Evolutionary conservation across 225 moss, liverwort and hornwort species (phyloP), one percentile per base, ranked within the genome.

Genomic region (Pseudisothecium myosuroides): DNA sequence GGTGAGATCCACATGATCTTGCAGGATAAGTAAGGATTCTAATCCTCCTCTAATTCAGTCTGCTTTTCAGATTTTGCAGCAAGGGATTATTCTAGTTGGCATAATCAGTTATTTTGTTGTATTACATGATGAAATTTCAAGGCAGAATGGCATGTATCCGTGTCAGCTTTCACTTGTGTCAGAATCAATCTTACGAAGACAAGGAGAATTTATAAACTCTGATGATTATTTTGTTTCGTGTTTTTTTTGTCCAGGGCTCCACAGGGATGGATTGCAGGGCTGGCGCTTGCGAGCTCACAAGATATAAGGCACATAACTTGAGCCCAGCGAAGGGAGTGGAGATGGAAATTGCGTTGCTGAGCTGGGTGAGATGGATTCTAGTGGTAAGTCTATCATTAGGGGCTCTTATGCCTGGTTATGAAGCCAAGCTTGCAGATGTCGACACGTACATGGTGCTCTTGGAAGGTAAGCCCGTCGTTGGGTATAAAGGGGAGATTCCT

Each of bases 361-460:
- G 80, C 68, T 87, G 76, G 85, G 83, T 43, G 60, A 67, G 81
- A 82, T 87, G 87, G 91, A 81, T 55, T 56, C 59, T 89, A 49
- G 36, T 89, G 81, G 39, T 89, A n/a, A 78, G 89, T 78, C 32
- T 87, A 37, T 86, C 87, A n/a, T 45, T 89, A 60, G 91, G 74
- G 65, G 32, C 80, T 49, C 29, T 62, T 14, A 64, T 76, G 87
- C 89, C 87, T 74, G 75, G 73, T 74, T 84, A 43, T 28, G 90
- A 83, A 90, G 88, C 87, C 61, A 82, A 79, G 54, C 56, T 26
- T 74, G 69, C 66, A 37, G 77, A 88, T 60, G 71, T 79, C 24
- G 83, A 87, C 77, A 92, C 92, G 76, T 92, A 92, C 82, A 56
- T 92, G 87, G 85, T 92, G 88, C 81, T 92, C 37, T 47, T 92